Base-by-base conservation (phyloP, 148 eudicot genomes). In the Polygonum aviculare region DNA sequence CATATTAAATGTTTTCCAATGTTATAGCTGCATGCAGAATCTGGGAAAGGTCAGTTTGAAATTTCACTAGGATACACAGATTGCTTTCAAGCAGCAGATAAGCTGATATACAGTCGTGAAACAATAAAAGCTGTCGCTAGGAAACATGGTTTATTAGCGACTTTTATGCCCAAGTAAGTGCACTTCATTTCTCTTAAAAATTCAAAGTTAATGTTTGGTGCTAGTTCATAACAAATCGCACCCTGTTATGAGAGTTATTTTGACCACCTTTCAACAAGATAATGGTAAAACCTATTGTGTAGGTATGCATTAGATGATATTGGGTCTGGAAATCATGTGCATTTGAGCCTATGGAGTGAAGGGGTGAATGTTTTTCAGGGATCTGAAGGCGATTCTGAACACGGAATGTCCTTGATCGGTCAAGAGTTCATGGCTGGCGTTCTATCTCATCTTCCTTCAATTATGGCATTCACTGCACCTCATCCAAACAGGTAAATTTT, bases 391-490 rank as follows among this genome's bases (percentile, higher is more conserved):
- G 33, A 84, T 67, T 75, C 78, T 69, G 49, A 9, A 70, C 83
- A 88, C 72, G 99, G 98, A 76, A 91, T 96, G 90, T 93, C 98
- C 49, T 85, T 85, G 83, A 62, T 87, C 40, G 99, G 99, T 70
- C 93, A 90, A 85, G 90, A 93, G 82, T 96, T 93, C 85, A 93
- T 96, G 98, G 94, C 99, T 44, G 99, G 99, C 73, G 98, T 96
- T 78, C 79, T 93, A 71, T 76, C 77, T 82, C 99, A 96, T 90
- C 98, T 96, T 81, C 99, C 99, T 39, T 85, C 98, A 7, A 84
- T 96, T 72, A 76, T 93, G 86, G 98, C 97, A 63, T 96, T 96
- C 78, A 91, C 94, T 72, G 93, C 99, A 60, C 98, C 99, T 72
- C 45, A 84, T 79, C 99, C 98, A 55, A 93, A 93, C 78, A 96